Base-by-base conservation (phyloP, 106 monocot genomes). In the Dioscorea dumetorum region DNA sequence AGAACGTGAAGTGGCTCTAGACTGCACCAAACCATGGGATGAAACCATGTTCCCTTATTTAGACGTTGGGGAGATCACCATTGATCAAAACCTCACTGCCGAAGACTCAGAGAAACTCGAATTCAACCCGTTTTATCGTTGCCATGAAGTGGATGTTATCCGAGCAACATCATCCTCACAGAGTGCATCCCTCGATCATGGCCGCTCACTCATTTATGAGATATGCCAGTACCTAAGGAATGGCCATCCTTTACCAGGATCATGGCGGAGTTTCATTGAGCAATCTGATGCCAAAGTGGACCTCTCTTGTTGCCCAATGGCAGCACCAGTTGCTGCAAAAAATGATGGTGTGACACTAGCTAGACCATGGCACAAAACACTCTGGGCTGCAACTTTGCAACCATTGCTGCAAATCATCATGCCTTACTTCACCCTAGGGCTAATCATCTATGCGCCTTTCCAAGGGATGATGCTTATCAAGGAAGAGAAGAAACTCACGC, bases 111-210 rank as follows among this genome's bases (percentile, higher is more conserved):
- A 79, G 79, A 53, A 28, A 50, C 69, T 84, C 11, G 79, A 84
- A 69, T 84, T 84, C 73, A 79, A 84, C 53, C 83, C 83, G 2
- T 84, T 60, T 63, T 72, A 68, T 21, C 23, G 69, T 22, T 69
- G 83, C n/a, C 63, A 49, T 12, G 83, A 76, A 53, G 79, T 76
- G 53, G 83, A 79, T 48, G 71, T 79, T 12, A 63, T 84, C 33
- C 56, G 63, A 12, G 83, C 83, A 2, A 84, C 79, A 17, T 84
- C 83, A 2, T 62, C 68, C 76, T 54, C 72, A 3, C 72, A 76
- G 63, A 84, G 83, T 13, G 76, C 83, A 24, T 84, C 83, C 14
- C 72, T 84, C 19, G 83, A 84, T 73, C 83, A 84, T 7, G 83
- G 83, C 0, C 78, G 79, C 33, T 84, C 83, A 0, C 58, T 84